Base-by-base conservation (phyloP, 345 rosid species). In the Ailanthus altissimus region DNA sequence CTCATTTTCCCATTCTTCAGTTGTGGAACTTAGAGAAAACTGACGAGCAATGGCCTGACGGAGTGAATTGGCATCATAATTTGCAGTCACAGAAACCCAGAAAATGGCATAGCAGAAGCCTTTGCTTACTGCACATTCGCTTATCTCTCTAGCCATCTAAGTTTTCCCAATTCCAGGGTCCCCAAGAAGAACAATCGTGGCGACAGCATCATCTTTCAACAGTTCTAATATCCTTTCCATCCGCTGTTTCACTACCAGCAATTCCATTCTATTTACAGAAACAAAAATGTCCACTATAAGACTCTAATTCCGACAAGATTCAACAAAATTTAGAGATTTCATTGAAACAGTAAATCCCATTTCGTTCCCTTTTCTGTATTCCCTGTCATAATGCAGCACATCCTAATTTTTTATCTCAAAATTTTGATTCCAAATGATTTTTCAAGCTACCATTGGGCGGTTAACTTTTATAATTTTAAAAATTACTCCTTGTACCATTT, bases 1-100 rank as follows among this genome's bases (percentile, higher is more conserved):
- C 12, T 54, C 81, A 2, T 73, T 66, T 62, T 80, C 85, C 75
- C 76, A 75, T 78, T 83, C 85, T 70, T 87, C 86, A 5, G 64
- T 68, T 54, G 36, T 46, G 21, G 78, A 67, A 40, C 78, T 64
- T 0, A 82, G 45, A 42, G 75, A 82, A 56, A 87, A 73, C 51
- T 90, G 90, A 5, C 77, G 25, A 5, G 81, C 86, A 74, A 90
- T 81, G 81, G 76, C 74, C 66, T 82, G 77, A 23, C 36, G 51
- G 20, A 88, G 74, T 5, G 83, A 82, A 36, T 0, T 14, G 15
- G 6, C 71, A 16, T 77, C 79, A 18, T 70, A 65, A 23, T 58
- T 57, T 42, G 42, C 76, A 25, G 76, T 83, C 28, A 85, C 75
- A 6, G 15, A 84, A 47, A 84, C 32, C 82, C 85, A 88, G 28